phyloP scores from a whole-genome alignment of 371 early-diverging fungal genomes.

The Rhizopus delemar region DNA sequence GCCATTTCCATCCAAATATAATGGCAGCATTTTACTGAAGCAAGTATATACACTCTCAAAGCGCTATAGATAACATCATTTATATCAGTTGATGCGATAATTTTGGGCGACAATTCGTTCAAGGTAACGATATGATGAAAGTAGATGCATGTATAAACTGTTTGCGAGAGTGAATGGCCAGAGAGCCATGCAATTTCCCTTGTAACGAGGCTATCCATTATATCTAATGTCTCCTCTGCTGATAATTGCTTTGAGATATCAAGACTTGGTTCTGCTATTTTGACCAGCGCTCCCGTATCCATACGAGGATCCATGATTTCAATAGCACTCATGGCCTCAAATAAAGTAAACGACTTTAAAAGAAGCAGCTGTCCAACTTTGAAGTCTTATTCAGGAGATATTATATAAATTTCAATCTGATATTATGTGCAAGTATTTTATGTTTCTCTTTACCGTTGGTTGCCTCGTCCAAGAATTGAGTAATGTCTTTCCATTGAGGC shows the following conservation, averaged over 20 bases:
- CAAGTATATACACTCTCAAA: constrained; percentile 56
- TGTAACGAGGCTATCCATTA: constrained; percentile 66
- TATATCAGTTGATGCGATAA: constrained; percentile 5
- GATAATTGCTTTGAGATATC: constrained; percentile 41
- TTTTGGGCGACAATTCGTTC: constrained; percentile 23
- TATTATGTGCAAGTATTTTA: constrained; percentile 3
- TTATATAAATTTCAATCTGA: constrained; percentile 2
- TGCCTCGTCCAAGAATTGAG: constrained; percentile 50
- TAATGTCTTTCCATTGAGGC: constrained; percentile 55
- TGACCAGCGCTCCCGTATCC: constrained; percentile 74
- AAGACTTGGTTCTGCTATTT: constrained; percentile 34
- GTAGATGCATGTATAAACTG: constrained; percentile 72
- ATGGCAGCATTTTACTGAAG: constrained; percentile 57
- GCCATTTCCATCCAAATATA: constrained; percentile 66
- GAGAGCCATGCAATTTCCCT: constrained; percentile 76
- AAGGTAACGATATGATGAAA: constrained; percentile 55
- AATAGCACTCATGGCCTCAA: constrained; percentile 79
- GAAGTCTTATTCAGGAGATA: constrained; percentile 49
- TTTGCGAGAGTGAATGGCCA: constrained; percentile 73
- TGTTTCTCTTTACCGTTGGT: constrained; percentile 45
- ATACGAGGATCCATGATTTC: constrained; percentile 86
- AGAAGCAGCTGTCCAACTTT: constrained; percentile 68
- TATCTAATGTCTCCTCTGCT: constrained; percentile 58
- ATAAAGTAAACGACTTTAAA: constrained; percentile 63
- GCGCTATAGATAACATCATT: constrained; percentile 43